These are phyloP conservation scores for Whalleya microplaca DNA, from an alignment of 2,329 filamentous ascomycete species.

Conservation along the genomic window DNA sequence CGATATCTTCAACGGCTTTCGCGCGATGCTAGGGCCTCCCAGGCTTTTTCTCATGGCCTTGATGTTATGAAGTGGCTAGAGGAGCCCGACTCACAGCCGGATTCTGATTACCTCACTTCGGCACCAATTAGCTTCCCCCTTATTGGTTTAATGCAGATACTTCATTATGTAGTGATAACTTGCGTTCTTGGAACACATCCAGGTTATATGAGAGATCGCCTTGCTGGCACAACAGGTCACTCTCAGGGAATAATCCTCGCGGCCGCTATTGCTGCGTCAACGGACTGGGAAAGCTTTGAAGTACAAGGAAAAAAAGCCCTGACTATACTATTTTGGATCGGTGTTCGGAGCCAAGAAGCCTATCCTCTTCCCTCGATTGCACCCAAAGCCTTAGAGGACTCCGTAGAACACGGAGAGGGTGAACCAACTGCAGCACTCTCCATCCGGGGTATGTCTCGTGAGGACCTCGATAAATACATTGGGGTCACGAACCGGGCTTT, in stretches of 20 bases:
- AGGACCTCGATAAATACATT: slow-evolving; percentile 28
- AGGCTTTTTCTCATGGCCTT: slow-evolving; percentile 32
- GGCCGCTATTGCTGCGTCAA: slow-evolving; percentile 37
- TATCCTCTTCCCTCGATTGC: slow-evolving; percentile 24
- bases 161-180: slow-evolving; percentile 37
- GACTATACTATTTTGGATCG: slow-evolving; percentile 41
- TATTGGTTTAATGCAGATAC: slow-evolving; percentile 41
- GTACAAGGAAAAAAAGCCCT: slow-evolving; percentile 32
- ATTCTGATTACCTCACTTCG: slow-evolving; percentile 38
- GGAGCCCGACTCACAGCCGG: slow-evolving; percentile 32
- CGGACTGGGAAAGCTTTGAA: slow-evolving; percentile 40
- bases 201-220: slow-evolving; percentile 32
- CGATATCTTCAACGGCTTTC: slow-evolving; percentile 23
- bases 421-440: slow-evolving; percentile 37
- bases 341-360: slow-evolving; percentile 34
- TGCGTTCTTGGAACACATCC: slow-evolving; percentile 34
- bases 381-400: slow-evolving; percentile 20
- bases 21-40: slow-evolving; percentile 22
- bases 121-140: slow-evolving; percentile 44
- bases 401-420: slow-evolving; percentile 30
- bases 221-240: slow-evolving; percentile 39
- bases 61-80: slow-evolving; percentile 36
- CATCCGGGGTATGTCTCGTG: slow-evolving; percentile 28
- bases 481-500: slow-evolving; percentile 30
- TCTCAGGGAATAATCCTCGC: slow-evolving; percentile 44